phyloP scores from a whole-genome alignment of 1,139 yeast genomes.

The Hansenula sp. region DNA sequence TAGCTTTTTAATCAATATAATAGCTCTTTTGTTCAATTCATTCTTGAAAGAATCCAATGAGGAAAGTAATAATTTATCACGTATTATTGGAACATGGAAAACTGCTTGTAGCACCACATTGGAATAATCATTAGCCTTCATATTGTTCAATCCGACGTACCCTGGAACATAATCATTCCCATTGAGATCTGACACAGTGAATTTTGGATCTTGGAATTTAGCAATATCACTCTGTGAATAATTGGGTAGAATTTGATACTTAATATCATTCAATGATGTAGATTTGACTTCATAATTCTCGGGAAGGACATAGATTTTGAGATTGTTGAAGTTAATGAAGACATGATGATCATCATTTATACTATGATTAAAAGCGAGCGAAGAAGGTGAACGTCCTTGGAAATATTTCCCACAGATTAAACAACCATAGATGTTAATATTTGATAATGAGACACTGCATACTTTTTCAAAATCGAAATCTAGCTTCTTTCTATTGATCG shows the following conservation, averaged over 20 bases:
- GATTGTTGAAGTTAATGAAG: slow-evolving; percentile 49
- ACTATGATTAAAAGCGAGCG: slow-evolving; percentile 70
- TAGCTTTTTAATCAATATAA: slow-evolving; percentile 48
- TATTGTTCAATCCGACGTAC: slow-evolving; percentile 58
- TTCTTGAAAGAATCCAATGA: slow-evolving; percentile 18
- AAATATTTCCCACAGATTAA: slow-evolving; percentile 70
- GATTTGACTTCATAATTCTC: slow-evolving; percentile 35
- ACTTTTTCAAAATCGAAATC: slow-evolving; percentile 71
- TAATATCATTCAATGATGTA: slow-evolving; percentile 45
- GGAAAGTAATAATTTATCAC: slow-evolving; percentile 46
- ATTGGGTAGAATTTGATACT: slow-evolving; percentile 47
- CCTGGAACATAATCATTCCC: slow-evolving; percentile 55
- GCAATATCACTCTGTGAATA: slow-evolving; percentile 35
- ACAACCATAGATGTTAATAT: slow-evolving; percentile 66
- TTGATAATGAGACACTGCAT: slow-evolving; percentile 61
- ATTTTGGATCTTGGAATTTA: slow-evolving; percentile 23
- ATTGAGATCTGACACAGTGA: slow-evolving; percentile 35
- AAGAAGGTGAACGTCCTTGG: slow-evolving; percentile 59
- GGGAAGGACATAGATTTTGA: slow-evolving; percentile 55
- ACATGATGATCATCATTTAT: slow-evolving; percentile 61
- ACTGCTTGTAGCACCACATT: slow-evolving; percentile 56
- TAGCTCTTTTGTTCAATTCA: slow-evolving; percentile 34
- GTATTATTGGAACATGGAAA: slow-evolving; percentile 47
- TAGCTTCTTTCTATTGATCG: slow-evolving; percentile 48
- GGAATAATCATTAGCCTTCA: slow-evolving; percentile 46